Base-by-base conservation (phyloP, 192 early-diverging fungal species). In the Coemansia sp. region DNA sequence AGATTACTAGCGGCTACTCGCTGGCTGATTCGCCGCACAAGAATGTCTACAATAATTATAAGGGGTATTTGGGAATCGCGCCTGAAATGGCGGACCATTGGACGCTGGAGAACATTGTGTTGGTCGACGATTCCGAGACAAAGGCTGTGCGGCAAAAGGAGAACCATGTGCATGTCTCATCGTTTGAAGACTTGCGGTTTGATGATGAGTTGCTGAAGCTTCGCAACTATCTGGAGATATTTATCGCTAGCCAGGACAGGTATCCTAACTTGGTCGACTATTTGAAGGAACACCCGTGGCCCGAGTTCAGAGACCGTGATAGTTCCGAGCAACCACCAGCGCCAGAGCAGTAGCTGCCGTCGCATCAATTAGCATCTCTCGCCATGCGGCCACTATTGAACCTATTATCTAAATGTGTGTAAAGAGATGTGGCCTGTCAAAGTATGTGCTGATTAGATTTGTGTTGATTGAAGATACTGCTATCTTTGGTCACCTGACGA, bases 1-100 rank as follows among this genome's bases (percentile, higher is more conserved):
- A 69, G 24, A 87, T 93, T 9, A 87, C 87, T 79, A 59, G 78
- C 8, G 74, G 79, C 2, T 86, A 80, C 18, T 84, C 64, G 1
- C 67, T 85, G 47, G 70, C 47, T 15, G 55, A 77, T 24, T 80
- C 82, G 36, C 69, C 74, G 1, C 36, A 67, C 44, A 42, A 70
- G 54, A 55, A 73, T 41, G 40, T 63, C 1, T 73, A 76, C 33
- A 61, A 65, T 3, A 73, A 47, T 0, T 76, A 55, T 22, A 55
- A 76, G 6, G 71, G 74, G 16, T 76, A 73, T 51, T 40, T 42
- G 24, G 81, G 81, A 2, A 59, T 73, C 2, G 65, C 46, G 16
- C 43, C 51, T 3, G 75, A 71, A 6, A 59, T 44, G 22, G 57
- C 63, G 24, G 70, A 41, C 18, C 67, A 75, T 36, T 85, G 82